phyloP scores from a whole-genome alignment of 176 grass and related monocot genomes.

The Phragmites australis region DNA sequence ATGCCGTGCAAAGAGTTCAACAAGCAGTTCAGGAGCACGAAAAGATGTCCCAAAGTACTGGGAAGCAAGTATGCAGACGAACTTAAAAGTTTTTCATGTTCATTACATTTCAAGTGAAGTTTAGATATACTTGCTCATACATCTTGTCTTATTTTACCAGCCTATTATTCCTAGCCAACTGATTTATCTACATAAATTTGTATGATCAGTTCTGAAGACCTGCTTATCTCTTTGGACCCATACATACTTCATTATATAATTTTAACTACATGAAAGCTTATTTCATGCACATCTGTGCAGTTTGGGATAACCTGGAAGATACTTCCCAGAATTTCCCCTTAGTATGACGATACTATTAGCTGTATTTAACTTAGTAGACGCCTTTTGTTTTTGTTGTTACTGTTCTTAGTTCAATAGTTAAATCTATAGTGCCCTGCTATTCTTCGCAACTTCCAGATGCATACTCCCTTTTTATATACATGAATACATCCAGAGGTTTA shows the following conservation, averaged over 20 bases:
- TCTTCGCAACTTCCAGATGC: background rate
- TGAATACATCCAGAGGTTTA: background rate
- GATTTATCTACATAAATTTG: background rate
- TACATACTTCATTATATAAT: slow-evolving; percentile 9
- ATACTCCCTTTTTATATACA: slow-evolving; percentile 16
- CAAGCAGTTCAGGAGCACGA: slow-evolving; percentile 79
- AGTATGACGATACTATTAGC: background rate
- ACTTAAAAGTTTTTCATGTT: slow-evolving; percentile 12
- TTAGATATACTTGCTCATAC: background rate
- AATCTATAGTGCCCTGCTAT: background rate
- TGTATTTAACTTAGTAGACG: background rate
- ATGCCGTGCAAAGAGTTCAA: slow-evolving; percentile 72
- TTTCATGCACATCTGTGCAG: background rate
- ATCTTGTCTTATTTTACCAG: slow-evolving; percentile 12
- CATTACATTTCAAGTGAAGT: slow-evolving; percentile 20
- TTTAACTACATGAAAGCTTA: slow-evolving; percentile 12
- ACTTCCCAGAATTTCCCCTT: background rate
- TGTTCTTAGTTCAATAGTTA: slow-evolving; percentile 1
- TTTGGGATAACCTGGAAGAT: slow-evolving; percentile 12
- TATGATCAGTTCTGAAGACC: slow-evolving; percentile 9
- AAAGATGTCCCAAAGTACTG: slow-evolving; percentile 45
- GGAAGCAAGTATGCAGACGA: slow-evolving; percentile 58
- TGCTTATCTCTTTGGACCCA: slow-evolving; percentile 2
- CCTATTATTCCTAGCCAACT: slow-evolving; percentile 14
- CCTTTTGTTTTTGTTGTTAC: background rate